phyloP scores from a whole-genome alignment of 345 rosid species.

The Clausena lansium region DNA sequence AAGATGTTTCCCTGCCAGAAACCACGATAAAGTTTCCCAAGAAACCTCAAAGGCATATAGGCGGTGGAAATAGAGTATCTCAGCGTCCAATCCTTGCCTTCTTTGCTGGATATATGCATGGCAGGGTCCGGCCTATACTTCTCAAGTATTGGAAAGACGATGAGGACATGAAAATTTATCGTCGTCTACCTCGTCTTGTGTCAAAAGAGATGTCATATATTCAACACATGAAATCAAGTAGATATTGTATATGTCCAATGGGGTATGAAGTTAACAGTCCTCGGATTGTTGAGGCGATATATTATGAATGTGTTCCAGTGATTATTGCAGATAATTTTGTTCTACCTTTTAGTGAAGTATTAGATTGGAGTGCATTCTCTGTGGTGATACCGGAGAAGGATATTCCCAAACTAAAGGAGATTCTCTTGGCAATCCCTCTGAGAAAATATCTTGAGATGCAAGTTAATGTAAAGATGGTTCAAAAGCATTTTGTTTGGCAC shows the following conservation, averaged over 20 bases:
- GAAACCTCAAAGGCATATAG: slow-evolving; percentile 62
- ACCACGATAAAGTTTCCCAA: slow-evolving; percentile 68
- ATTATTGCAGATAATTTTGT: slow-evolving; percentile 88
- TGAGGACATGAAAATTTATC: slow-evolving; percentile 73
- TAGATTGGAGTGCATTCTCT: slow-evolving; percentile 85
- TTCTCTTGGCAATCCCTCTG: slow-evolving; percentile 59
- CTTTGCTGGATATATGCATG: slow-evolving; percentile 89
- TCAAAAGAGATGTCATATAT: slow-evolving; percentile 68
- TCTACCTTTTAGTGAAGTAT: slow-evolving; percentile 68
- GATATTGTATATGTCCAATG: slow-evolving; percentile 83
- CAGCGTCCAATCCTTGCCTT: slow-evolving; percentile 86
- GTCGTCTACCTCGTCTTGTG: slow-evolving; percentile 54
- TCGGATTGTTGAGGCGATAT: slow-evolving; percentile 78
- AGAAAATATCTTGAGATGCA: slow-evolving; percentile 65
- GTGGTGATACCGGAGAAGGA: slow-evolving; percentile 73
- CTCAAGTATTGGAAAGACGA: slow-evolving; percentile 80
- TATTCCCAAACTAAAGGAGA: slow-evolving; percentile 81
- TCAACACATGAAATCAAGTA: slow-evolving; percentile 89
- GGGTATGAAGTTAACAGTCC: slow-evolving; percentile 96
- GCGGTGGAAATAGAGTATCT: slow-evolving; percentile 72
- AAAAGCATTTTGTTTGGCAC: slow-evolving; percentile 89
- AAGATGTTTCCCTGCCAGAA: slow-evolving; percentile 86
- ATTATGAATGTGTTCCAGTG: slow-evolving; percentile 87
- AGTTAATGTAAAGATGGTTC: slow-evolving; percentile 71
- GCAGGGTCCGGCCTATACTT: slow-evolving; percentile 76